These are phyloP conservation scores for Syzygium aqueum DNA, from an alignment of 345 rosid species.

Conservation along the genomic window DNA sequence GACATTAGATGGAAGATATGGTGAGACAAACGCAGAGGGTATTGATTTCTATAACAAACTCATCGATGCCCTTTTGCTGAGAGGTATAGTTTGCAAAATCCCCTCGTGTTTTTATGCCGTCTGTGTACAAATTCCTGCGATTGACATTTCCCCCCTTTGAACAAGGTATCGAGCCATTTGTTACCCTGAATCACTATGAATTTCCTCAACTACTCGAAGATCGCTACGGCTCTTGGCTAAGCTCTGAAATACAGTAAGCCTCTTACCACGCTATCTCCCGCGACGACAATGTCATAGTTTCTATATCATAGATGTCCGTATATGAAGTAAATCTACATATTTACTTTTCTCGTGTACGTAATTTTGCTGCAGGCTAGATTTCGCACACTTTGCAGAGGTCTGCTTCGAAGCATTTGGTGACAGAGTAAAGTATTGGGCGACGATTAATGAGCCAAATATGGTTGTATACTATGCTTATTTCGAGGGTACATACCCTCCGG, in stretches of 20 bases:
- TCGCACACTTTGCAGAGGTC: conserved; percentile 33
- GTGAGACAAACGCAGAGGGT: conserved; percentile 13
- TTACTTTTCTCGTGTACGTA: not conserved
- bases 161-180: conserved; percentile 13
- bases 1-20: conserved; percentile 16
- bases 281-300: not conserved
- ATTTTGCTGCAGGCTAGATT: conserved; percentile 37
- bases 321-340: not conserved
- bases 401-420: conserved; percentile 59
- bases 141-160: not conserved
- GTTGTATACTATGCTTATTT: conserved; percentile 14
- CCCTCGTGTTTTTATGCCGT: not conserved
- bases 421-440: conserved; percentile 53
- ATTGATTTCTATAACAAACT: conserved; percentile 13
- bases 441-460: conserved; percentile 52
- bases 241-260: conserved; percentile 11
- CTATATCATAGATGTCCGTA: not conserved
- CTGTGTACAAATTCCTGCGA: not conserved
- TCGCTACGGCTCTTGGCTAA: conserved; percentile 17
- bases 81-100: conserved; percentile 5
- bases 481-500: conserved; percentile 32
- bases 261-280: not conserved
- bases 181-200: conserved; percentile 12
- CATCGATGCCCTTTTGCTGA: conserved; percentile 5
- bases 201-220: conserved; percentile 11